phyloP scores from a whole-genome alignment of 148 eudicot species.

The Drosera capensis region DNA sequence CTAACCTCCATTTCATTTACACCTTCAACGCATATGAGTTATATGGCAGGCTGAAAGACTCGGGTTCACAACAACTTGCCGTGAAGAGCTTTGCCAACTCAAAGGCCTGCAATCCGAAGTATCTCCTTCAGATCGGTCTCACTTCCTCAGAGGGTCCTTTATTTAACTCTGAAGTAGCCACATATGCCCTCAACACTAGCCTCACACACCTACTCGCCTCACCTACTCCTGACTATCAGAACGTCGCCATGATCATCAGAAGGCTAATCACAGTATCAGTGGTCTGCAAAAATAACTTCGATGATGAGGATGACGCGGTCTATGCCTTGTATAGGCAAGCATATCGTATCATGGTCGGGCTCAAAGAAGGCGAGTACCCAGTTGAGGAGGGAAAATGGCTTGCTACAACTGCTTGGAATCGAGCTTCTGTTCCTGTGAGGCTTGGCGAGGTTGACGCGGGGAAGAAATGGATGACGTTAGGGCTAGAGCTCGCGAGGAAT shows the following conservation, averaged over 20 bases:
- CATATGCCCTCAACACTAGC: conserved; percentile 44
- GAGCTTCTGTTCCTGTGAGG: conserved; percentile 66
- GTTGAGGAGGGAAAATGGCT: conserved; percentile 86
- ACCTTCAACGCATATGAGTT: conserved; percentile 57
- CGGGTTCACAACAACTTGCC: conserved; percentile 40
- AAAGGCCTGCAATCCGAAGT: conserved; percentile 57
- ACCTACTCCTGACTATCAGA: conserved; percentile 57
- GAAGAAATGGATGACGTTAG: conserved; percentile 78
- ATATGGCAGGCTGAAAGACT: conserved; percentile 46
- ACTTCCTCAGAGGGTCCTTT: conserved; percentile 57
- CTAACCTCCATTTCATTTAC: conserved; percentile 40
- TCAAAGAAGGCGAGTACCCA: conserved; percentile 82
- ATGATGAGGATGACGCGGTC: conserved; percentile 63
- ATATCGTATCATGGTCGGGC: conserved; percentile 75
- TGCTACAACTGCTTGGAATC: conserved; percentile 88
- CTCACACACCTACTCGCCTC: conserved; percentile 63
- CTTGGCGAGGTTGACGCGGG: conserved; percentile 52
- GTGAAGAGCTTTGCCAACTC: conserved; percentile 51
- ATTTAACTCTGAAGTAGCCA: conserved; percentile 61
- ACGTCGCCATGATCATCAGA: conserved; percentile 48
- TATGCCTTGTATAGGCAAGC: conserved; percentile 69
- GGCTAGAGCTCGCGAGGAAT: conserved; percentile 66
- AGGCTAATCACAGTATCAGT: conserved; percentile 37
- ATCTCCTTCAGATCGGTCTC: conserved; percentile 71
- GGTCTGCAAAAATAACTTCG: conserved; percentile 44